Conservation (phyloP, 2,329 filamentous ascomycete species). For the Pyrenophora tritici-repentis region DNA sequence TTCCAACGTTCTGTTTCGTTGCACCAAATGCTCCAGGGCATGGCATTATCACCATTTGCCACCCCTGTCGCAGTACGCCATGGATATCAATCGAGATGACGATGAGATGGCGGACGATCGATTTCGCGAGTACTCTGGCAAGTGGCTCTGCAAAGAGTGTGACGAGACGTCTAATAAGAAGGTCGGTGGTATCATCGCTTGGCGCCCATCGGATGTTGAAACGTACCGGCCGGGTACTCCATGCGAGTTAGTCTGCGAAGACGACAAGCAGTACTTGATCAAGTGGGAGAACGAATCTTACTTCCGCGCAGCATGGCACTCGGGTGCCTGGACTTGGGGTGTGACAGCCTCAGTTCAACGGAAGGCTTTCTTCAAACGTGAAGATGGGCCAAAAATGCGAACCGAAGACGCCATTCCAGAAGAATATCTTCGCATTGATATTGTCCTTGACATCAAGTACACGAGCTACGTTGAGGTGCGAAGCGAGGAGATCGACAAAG, state of each 20-base stretch:
- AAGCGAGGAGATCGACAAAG: constrained; percentile 71
- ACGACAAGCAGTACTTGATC: constrained; percentile 88
- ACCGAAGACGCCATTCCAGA: constrained; percentile 82
- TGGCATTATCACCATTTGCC: constrained; percentile 88
- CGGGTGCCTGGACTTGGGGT: constrained; percentile 87
- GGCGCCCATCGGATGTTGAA: constrained; percentile 72
- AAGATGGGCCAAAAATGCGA: constrained; percentile 70
- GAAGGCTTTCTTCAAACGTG: constrained; percentile 74
- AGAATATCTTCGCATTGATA: constrained; percentile 82
- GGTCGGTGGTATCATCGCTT: constrained; percentile 80
- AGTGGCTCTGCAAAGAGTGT: constrained; percentile 84
- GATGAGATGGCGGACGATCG: constrained; percentile 63
- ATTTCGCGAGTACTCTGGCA: constrained; percentile 71
- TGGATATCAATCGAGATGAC: constrained; percentile 52
- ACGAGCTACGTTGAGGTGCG: constrained; percentile 61
- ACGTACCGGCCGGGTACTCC: constrained; percentile 59
- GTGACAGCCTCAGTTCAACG: constrained; percentile 68
- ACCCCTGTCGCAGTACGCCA: constrained; percentile 50
- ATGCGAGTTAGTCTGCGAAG: constrained; percentile 66
- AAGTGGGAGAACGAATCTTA: constrained; percentile 87
- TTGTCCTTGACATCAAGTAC: constrained; percentile 83
- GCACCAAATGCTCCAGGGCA: constrained; percentile 72
- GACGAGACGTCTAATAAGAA: constrained; percentile 63
- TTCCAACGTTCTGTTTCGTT: constrained; percentile 81
- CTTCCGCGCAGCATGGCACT: constrained; percentile 82